Percentiles rank a stretch among this genome's conserved stretches.
These are phyloP conservation scores for Clavariopsis aquatica DNA, from an alignment of 495 filamentous ascomycete genomes.

Conservation along the genomic window DNA sequence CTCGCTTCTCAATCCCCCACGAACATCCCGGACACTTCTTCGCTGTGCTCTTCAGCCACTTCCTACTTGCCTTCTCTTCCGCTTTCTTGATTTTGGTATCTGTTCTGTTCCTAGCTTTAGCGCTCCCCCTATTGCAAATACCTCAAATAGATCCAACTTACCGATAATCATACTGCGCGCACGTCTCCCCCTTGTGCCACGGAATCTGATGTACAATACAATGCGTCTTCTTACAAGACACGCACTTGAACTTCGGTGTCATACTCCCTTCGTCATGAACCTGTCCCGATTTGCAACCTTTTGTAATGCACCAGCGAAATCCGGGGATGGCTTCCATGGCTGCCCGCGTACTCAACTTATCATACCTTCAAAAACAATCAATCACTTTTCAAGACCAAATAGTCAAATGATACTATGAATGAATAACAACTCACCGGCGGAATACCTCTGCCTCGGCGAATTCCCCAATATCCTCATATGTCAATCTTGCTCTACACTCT, in stretches of 20 bases:
- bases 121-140: neutral
- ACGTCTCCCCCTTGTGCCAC: slow-evolving; percentile 48
- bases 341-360: slow-evolving; percentile 24
- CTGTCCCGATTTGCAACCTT: slow-evolving; percentile 35
- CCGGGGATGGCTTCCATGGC: slow-evolving; percentile 31
- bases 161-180: slow-evolving; percentile 46
- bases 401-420: no score
- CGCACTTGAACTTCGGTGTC: slow-evolving; percentile 42
- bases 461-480: slow-evolving; percentile 26
- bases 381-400: neutral
- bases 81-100: slow-evolving; percentile 30
- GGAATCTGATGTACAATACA: slow-evolving; percentile 46
- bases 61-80: slow-evolving; percentile 36
- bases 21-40: slow-evolving; percentile 44
- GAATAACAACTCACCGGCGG: slow-evolving; percentile 20
- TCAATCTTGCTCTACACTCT: slow-evolving; percentile 28
- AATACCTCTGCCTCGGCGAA: slow-evolving; percentile 25
- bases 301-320: slow-evolving; percentile 34
- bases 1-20: slow-evolving; percentile 43
- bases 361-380: slow-evolving; percentile 20
- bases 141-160: neutral
- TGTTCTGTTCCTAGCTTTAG: slow-evolving; percentile 14
- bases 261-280: slow-evolving; percentile 18
- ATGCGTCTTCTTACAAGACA: slow-evolving; percentile 41
- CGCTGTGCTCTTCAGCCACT: slow-evolving; percentile 32